Percentiles rank a stretch among this genome's conserved stretches.
These are phyloP conservation scores for Endocalyx cinctus DNA, from an alignment of 2,329 filamentous ascomycete species.

Conservation along the genomic window DNA sequence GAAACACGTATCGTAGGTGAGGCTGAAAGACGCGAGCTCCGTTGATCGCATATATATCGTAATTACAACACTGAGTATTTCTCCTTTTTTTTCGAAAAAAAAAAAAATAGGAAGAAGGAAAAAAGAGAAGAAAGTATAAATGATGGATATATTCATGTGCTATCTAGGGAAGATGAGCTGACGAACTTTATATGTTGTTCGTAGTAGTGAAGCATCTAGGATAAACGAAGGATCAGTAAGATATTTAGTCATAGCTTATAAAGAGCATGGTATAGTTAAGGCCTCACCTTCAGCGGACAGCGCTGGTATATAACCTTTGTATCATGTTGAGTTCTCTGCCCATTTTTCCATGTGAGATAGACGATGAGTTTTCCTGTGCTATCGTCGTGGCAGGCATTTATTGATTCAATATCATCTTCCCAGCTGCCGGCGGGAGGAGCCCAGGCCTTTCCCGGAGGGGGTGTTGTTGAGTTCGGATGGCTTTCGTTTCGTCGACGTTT, in stretches of 20 bases:
- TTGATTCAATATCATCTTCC: conserved; percentile 67
- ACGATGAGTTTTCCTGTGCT: conserved; percentile 56
- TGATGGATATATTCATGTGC: too few relatives aligned
- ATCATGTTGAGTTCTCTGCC: conserved; percentile 68
- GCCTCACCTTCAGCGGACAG: conserved; percentile 68
- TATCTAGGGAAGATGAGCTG: too few relatives aligned
- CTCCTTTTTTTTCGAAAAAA: too few relatives aligned
- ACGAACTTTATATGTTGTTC: conserved; percentile 54
- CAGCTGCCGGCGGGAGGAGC: conserved; percentile 68
- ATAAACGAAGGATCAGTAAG: conserved; percentile 1
- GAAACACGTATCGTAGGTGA: too few relatives aligned
- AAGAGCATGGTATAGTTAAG: neutral
- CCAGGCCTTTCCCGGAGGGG: conserved; percentile 50
- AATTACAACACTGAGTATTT: too few relatives aligned
- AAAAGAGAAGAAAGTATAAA: too few relatives aligned
- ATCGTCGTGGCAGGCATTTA: conserved; percentile 69
- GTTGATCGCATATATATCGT: too few relatives aligned
- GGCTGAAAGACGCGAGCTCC: too few relatives aligned
- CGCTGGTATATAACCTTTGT: conserved; percentile 66
- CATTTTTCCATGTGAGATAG: conserved; percentile 70
- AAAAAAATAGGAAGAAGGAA: too few relatives aligned
- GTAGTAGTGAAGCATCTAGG: conserved; percentile 56
- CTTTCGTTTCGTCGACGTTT: conserved; percentile 47
- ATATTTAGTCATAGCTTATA: neutral
- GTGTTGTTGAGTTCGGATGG: conserved; percentile 44